Percentiles rank a stretch among this genome's conserved stretches.
Evolutionary conservation across 805 yeast species (phyloP).

Genomic region (Brettanomyces nanus): DNA sequence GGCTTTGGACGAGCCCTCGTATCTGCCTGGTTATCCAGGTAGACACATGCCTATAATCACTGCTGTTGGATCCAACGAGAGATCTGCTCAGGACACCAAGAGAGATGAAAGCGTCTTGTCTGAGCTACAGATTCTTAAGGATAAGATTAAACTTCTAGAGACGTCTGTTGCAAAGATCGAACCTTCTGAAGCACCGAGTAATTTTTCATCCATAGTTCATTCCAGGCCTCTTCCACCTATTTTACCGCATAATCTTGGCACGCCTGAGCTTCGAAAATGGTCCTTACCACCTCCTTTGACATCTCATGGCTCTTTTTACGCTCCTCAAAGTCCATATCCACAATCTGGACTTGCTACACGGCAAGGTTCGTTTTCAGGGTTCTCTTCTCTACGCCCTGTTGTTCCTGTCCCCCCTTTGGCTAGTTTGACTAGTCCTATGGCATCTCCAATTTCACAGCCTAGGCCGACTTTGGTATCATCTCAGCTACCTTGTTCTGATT

Average conservation of each 20-base stretch:
- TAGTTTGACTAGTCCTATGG: too few relatives aligned
- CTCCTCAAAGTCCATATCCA: background rate
- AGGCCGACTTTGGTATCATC: too few relatives aligned
- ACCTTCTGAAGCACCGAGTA: too few relatives aligned
- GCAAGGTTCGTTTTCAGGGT: background rate
- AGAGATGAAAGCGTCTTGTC: constrained; percentile 8
- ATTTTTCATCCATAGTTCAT: too few relatives aligned
- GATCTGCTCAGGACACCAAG: constrained; percentile 4
- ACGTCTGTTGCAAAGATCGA: too few relatives aligned
- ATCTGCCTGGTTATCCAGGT: background rate
- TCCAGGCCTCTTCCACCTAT: background rate
- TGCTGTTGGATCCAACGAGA: constrained; percentile 20
- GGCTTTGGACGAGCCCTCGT: background rate
- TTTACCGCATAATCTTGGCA: background rate
- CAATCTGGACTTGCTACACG: too few relatives aligned
- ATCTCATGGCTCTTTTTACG: background rate
- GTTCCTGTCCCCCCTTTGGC: too few relatives aligned
- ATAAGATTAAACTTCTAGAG: constrained; percentile 38
- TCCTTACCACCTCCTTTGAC: background rate
- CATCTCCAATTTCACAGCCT: too few relatives aligned
- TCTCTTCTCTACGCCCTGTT: too few relatives aligned
- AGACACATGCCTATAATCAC: constrained; percentile 1
- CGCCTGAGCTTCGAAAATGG: background rate
- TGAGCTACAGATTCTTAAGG: constrained; percentile 30
- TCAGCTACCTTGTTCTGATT: too few relatives aligned